phyloP scores from a whole-genome alignment of 2,329 filamentous ascomycete species.

The Parascedosporium putredinis region DNA sequence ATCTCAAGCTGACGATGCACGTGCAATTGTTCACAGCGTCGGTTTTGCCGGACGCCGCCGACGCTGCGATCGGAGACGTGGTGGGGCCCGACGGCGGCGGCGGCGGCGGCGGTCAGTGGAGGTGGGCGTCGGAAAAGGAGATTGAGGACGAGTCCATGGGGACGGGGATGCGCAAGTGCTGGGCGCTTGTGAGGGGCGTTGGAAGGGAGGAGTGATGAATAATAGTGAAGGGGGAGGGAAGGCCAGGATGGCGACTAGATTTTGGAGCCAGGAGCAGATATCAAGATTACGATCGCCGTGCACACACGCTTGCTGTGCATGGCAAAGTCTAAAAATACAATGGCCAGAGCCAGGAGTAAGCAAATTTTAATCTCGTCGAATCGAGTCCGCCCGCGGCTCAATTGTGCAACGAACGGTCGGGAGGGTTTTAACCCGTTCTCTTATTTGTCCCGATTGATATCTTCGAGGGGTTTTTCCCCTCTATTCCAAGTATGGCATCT shows the following conservation, averaged over 20 bases:
- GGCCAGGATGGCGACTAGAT: neutral
- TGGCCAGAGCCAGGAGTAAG: no score
- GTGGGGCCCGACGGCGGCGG: conserved; percentile 6
- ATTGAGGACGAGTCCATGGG: conserved; percentile 45
- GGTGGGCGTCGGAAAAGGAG: conserved; percentile 28
- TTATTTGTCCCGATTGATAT: no score
- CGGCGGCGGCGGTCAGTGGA: conserved; percentile 11
- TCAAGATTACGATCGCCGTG: no score
- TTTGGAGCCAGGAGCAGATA: neutral
- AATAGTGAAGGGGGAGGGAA: neutral
- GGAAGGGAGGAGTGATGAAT: conserved; percentile 10
- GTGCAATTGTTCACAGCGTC: conserved; percentile 37
- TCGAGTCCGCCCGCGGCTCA: no score
- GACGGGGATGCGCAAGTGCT: conserved; percentile 49
- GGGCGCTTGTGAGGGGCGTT: conserved; percentile 32
- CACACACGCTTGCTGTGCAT: no score
- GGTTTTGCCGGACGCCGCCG: neutral
- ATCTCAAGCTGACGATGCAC: conserved; percentile 46
- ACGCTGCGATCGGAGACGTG: no score
- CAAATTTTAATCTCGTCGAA: no score
- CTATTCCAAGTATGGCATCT: no score
- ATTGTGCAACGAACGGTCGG: no score
- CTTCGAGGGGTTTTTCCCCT: no score
- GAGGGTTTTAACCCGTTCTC: no score
- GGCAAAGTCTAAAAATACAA: no score